Base-by-base conservation (phyloP, 139 green algal genomes). In the Chlamydomonas eustigma region DNA sequence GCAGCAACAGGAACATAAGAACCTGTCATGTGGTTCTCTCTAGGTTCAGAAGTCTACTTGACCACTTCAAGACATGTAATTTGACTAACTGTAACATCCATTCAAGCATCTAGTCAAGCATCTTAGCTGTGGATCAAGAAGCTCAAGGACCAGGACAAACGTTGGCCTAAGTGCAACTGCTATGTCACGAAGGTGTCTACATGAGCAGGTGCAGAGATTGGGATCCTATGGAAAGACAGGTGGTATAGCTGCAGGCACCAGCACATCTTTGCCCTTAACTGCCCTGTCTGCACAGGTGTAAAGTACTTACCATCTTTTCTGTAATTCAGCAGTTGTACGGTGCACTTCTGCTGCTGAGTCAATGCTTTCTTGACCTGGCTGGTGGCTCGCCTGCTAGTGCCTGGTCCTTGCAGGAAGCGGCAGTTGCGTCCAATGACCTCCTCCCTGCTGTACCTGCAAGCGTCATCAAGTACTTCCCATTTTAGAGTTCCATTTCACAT, bases 391-490 rank as follows among this genome's bases (percentile, higher is more conserved):
- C 74, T 74, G 78, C 94, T 88, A 2, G 94, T 98, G 58, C 91
- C 84, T 4, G 82, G 78, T 0, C 94, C 94, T 80, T 98, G 94
- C 63, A 96, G 78, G 79, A 96, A 97, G 72, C 94, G 87, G 76
- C 87, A 98, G 87, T 98, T 98, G 71, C 86, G 83, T 0, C 94
- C 94, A 30, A 98, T 81, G 33, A 88, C 79, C 71, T 85, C 74
- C 28, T 73, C 37, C 4, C 72, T 81, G 33, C 81, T 51, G 44
- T 58, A 58, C 44, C 44, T 58, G 44, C n/a, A n/a, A n/a, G n/a
- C n/a, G n/a, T n/a, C n/a, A n/a, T n/a, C n/a, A n/a, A n/a, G n/a
- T n/a, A n/a, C n/a, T n/a, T n/a, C n/a, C n/a, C n/a, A n/a, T n/a
- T n/a, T n/a, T n/a, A n/a, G n/a, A n/a, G n/a, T n/a, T n/a, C n/a